These are phyloP conservation scores for Heritiera fomes DNA, from an alignment of 345 rosid species.

Conservation along the genomic window DNA sequence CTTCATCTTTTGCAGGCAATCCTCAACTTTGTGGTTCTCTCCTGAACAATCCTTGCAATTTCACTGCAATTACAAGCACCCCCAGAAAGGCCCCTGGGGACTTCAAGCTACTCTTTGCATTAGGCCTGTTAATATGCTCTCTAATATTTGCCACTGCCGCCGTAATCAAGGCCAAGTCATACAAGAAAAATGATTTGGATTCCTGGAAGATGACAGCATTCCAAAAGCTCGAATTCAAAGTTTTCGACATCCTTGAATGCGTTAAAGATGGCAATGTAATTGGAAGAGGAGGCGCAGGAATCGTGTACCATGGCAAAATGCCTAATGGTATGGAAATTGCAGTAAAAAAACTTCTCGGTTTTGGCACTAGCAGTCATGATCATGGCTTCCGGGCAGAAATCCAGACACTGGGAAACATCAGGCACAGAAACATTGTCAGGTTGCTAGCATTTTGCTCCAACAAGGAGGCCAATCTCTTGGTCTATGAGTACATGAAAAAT, in stretches of 20 bases:
- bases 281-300: slow-evolving; percentile 76
- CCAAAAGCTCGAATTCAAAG: slow-evolving; percentile 60
- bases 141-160: slow-evolving; percentile 46
- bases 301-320: slow-evolving; percentile 61
- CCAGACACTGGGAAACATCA: slow-evolving; percentile 63
- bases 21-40: slow-evolving; percentile 55
- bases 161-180: slow-evolving; percentile 47
- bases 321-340: slow-evolving; percentile 63
- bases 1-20: slow-evolving; percentile 62
- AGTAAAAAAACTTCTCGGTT: slow-evolving; percentile 57
- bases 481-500: slow-evolving; percentile 68
- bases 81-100: slow-evolving; percentile 34
- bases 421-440: slow-evolving; percentile 74
- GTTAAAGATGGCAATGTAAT: slow-evolving; percentile 65
- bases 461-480: slow-evolving; percentile 57
- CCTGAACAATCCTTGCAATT: slow-evolving; percentile 47
- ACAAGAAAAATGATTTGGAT: slow-evolving; percentile 32
- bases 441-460: slow-evolving; percentile 66
- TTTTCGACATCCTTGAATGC: slow-evolving; percentile 52
- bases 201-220: slow-evolving; percentile 70
- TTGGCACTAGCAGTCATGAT: slow-evolving; percentile 48
- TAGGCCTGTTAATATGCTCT: slow-evolving; percentile 58
- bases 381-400: slow-evolving; percentile 65
- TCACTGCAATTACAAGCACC: slow-evolving; percentile 26
- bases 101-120: slow-evolving; percentile 51